Evolutionary conservation across 2,329 filamentous ascomycete genomes (phyloP).

Genomic region (Apiospora marii): DNA sequence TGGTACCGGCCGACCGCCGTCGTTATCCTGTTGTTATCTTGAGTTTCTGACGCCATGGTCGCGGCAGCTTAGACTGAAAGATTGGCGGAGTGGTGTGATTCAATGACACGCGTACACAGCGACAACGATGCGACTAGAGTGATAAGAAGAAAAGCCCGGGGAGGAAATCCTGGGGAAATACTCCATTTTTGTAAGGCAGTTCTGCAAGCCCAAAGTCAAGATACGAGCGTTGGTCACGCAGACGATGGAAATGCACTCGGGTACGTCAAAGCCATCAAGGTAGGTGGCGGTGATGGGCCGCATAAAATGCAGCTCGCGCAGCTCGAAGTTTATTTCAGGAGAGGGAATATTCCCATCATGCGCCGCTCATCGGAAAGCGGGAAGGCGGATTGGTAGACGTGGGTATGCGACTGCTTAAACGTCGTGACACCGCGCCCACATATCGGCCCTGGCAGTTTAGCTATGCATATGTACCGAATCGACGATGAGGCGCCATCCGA

Average conservation of each 20-base stretch:
- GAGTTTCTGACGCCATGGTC: not conserved
- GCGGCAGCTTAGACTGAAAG: not conserved
- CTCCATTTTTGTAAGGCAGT: not conserved
- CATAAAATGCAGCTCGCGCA: not conserved
- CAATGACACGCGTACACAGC: not conserved
- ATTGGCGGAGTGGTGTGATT: not conserved
- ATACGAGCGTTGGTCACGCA: not conserved
- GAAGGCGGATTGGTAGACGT: not conserved
- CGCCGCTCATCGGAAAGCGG: not conserved
- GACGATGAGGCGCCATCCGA: not conserved
- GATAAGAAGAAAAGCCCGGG: not conserved
- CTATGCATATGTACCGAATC: too few relatives aligned
- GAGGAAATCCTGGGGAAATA: not conserved
- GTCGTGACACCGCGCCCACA: not conserved
- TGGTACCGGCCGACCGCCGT: not conserved
- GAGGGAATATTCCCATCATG: not conserved
- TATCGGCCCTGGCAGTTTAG: too few relatives aligned
- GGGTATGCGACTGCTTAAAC: not conserved
- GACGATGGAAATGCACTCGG: not conserved
- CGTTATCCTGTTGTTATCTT: slow-evolving; percentile 4
- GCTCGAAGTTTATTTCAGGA: not conserved
- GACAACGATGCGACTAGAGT: not conserved
- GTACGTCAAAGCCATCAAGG: slow-evolving; percentile 6
- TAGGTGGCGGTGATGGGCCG: not conserved
- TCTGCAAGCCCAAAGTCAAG: not conserved